Evolutionary conservation across 2,329 filamentous ascomycete genomes (phyloP).

Genomic region (Botryotinia convoluta): DNA sequence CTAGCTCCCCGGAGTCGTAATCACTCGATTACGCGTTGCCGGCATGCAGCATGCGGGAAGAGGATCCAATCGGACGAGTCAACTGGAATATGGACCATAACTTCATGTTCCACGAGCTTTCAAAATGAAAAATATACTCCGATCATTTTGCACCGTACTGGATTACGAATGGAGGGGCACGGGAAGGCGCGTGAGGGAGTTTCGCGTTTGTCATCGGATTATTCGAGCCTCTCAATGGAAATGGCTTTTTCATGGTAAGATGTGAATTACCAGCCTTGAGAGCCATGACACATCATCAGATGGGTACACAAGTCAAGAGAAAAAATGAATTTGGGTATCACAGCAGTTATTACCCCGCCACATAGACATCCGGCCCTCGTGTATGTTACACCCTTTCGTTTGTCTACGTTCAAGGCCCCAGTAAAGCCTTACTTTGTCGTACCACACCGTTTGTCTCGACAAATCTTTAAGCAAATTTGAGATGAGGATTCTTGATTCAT

Average conservation of each 20-base stretch:
- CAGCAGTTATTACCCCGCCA: background rate
- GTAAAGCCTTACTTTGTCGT: background rate
- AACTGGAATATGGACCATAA: background rate
- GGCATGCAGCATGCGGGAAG: background rate
- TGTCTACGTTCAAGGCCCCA: background rate
- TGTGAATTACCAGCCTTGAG: background rate
- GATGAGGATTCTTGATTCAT: background rate
- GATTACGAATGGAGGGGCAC: background rate
- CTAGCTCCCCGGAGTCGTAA: background rate
- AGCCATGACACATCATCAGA: background rate
- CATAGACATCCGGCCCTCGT: background rate
- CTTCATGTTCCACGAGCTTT: background rate
- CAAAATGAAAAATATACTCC: background rate
- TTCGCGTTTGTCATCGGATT: background rate
- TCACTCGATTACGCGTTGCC: background rate
- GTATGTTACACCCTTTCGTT: background rate
- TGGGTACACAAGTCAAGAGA: background rate
- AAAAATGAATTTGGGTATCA: background rate
- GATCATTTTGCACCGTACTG: no score
- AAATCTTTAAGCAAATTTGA: background rate
- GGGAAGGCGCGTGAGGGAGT: background rate
- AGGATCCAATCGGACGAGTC: background rate
- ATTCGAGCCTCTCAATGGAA: background rate
- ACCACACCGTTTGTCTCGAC: background rate
- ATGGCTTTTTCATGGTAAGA: background rate